Evolutionary conservation across 306 rosid species (phyloP), one percentile per base, ranked within the genome.

Genomic region (Quercus mongolica): DNA sequence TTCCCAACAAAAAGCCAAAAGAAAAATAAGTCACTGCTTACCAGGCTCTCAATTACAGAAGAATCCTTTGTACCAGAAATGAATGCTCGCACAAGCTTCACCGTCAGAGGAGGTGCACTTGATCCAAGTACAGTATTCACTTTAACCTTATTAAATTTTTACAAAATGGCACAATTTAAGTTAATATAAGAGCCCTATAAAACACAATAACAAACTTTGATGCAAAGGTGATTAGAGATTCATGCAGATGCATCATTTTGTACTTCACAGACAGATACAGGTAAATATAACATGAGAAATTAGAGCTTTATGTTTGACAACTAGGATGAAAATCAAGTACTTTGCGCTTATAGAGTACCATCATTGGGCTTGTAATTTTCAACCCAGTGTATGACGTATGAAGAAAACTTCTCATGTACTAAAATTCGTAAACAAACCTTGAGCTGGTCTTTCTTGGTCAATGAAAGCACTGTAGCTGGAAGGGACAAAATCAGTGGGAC

Each of bases 71-170:
- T 88, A 83, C 78, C 87, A 79, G 89, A 73, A 81, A 80, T 83
- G 79, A 87, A 85, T 65, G 92, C 97, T 83, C 59, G 88, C 73
- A 90, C 89, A 75, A 96, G 87, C 85, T 90, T 96, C 87, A 93
- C 99, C 15, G 92, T 87, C 80, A 93, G 81, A 76, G 90, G 90
- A 61, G 99, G 98, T 54, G 94, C 93, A 89, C 84, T 84, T 83
- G 98, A 93, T 75, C 99, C 98, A 83, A 96, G 93, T 73, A 88
- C 97, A 4, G 97, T 93, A 85, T 71, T 90, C 55, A 96, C 97
- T 90, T 85, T 90, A 69, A 93, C 98, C 99, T 96, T 89, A 79
- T 86, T 68, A 65, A 78, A 38, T 23, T 26, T 69, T 56, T 25
- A 73, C 65, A 76, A 75, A 74, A 13, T n/a, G 65, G 38, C 58